Evolutionary conservation across 2,329 filamentous ascomycete species (phyloP).

Genomic region (Trichoderma breve): DNA sequence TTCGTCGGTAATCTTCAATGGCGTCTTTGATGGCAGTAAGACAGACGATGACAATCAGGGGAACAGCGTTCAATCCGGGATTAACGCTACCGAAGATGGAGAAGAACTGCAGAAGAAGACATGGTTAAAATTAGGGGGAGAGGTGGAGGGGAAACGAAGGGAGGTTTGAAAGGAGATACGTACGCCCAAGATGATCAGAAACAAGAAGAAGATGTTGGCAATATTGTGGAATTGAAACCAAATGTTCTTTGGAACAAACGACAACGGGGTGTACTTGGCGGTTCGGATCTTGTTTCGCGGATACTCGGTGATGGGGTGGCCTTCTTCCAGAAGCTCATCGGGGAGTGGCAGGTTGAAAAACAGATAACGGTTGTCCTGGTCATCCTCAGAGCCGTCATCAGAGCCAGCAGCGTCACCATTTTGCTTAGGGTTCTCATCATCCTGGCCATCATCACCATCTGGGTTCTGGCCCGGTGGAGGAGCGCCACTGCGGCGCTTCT

Average conservation of each 20-base stretch:
- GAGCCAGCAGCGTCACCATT: slow-evolving; percentile 35
- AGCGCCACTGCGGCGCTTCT: slow-evolving; percentile 61
- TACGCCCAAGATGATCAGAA: slow-evolving; percentile 91
- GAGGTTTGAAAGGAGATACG: slow-evolving; percentile 38
- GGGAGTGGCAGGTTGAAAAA: slow-evolving; percentile 89
- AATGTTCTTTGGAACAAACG: slow-evolving; percentile 93
- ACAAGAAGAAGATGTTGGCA: slow-evolving; percentile 97
- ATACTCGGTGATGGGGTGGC: slow-evolving; percentile 67
- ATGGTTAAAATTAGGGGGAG: background rate
- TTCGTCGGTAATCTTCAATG: slow-evolving; percentile 92
- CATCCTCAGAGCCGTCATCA: slow-evolving; percentile 39
- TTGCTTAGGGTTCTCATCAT: slow-evolving; percentile 21
- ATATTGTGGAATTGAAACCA: slow-evolving; percentile 99
- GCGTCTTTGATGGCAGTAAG: slow-evolving; percentile 93
- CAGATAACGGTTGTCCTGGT: slow-evolving; percentile 55
- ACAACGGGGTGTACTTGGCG: slow-evolving; percentile 93
- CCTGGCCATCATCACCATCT: slow-evolving; percentile 28
- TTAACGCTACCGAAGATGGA: slow-evolving; percentile 92
- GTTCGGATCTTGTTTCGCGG: slow-evolving; percentile 96
- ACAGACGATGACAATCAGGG: slow-evolving; percentile 85
- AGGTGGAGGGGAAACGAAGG: background rate
- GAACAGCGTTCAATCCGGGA: slow-evolving; percentile 84
- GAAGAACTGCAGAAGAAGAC: slow-evolving; percentile 67
- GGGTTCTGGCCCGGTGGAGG: slow-evolving; percentile 33
- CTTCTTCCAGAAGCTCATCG: slow-evolving; percentile 70